Evolutionary conservation across 2,329 filamentous ascomycete species (phyloP), one percentile per base, ranked within the genome.

Genomic region (Sporothrix variecibatus): DNA sequence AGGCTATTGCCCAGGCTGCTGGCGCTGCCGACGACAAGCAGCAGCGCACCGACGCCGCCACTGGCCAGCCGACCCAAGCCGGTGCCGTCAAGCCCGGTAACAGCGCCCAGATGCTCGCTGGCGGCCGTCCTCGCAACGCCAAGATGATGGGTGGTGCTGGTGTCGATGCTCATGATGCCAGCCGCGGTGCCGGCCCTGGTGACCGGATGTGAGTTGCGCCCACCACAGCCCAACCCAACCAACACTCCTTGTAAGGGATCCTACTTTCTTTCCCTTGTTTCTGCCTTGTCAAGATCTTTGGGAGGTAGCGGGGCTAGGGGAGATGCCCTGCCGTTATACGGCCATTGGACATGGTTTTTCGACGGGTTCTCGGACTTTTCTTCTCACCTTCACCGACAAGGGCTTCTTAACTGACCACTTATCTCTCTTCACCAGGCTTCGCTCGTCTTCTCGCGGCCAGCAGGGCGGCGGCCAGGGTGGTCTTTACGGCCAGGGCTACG

Each of bases 191-290:
- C 81, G 92, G 91, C 83, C 91, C 91, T 86, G 94, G 91, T 88
- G 92, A 94, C 87, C 92, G 94, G 93, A 97, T 97, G 94, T 97
- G 93, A 97, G 94, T 97, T 86, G 71, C 88, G 87, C 89, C 88
- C 85, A 87, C 81, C 79, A 67, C 12, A 85, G 87, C 85, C 84
- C 83, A 84, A 81, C 82, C 83, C 82, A 62, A 74, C 38, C 73
- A 67, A 70, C 86, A 89, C 91, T 92, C 90, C 90, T 93, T 91
- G 92, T 94, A 95, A 95, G 93, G 92, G 92, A 92, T 91, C 88
- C 82, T 89, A 88, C 91, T 89, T 92, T 91, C 90, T 92, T 91
- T 91, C 90, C 91, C 91, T 93, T 91, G 92, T 89, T 90, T 93
- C 90, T 91, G 73, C 69, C 68, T 72, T 70, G 53, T 71, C 53